Conservation (phyloP, 1,284 basidiomycete species). For the Ustilago trichophora region DNA sequence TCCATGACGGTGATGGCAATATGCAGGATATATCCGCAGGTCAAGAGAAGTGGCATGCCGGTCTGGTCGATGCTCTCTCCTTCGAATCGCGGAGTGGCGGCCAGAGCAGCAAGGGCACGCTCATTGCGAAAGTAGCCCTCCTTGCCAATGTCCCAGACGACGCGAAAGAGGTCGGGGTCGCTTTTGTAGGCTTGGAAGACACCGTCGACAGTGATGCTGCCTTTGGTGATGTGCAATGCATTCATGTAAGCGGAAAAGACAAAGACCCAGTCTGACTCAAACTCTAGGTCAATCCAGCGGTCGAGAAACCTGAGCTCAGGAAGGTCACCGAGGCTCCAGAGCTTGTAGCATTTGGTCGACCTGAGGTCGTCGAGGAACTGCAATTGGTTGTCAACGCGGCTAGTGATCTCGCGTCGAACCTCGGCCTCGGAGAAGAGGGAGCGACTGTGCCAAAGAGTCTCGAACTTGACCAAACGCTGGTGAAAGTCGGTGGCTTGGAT, state of each 20-base stretch:
- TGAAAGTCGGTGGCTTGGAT: conserved; percentile 18
- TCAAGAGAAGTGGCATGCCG: conserved; percentile 14
- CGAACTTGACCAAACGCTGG: conserved; percentile 9
- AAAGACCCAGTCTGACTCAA: conserved; percentile 10
- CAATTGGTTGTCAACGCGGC: conserved; percentile 7
- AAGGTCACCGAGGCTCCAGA: conserved; percentile 14
- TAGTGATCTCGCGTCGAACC: conserved; percentile 8
- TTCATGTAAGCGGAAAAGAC: conserved; percentile 12
- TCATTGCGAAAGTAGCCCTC: conserved; percentile 6
- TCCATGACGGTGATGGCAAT: too few relatives aligned
- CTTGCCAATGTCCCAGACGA: background rate
- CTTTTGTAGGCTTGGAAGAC: background rate
- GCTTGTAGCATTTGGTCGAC: conserved; percentile 6
- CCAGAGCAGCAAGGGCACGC: conserved; percentile 8
- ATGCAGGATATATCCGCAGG: conserved; percentile 18
- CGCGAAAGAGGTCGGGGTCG: conserved; percentile 1
- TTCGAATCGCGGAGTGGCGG: conserved; percentile 4
- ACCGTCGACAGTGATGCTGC: conserved; percentile 1
- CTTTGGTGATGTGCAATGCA: conserved; percentile 1
- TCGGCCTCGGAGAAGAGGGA: conserved; percentile 15
- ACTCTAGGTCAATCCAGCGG: conserved; percentile 19
- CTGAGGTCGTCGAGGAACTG: conserved; percentile 3
- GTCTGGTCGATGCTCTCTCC: conserved; percentile 8
- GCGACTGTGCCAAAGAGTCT: conserved; percentile 19
- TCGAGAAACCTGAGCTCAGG: conserved; percentile 14